Conservation (phyloP, 768 basidiomycete genomes). For the Suillus fuscotomentosus region DNA sequence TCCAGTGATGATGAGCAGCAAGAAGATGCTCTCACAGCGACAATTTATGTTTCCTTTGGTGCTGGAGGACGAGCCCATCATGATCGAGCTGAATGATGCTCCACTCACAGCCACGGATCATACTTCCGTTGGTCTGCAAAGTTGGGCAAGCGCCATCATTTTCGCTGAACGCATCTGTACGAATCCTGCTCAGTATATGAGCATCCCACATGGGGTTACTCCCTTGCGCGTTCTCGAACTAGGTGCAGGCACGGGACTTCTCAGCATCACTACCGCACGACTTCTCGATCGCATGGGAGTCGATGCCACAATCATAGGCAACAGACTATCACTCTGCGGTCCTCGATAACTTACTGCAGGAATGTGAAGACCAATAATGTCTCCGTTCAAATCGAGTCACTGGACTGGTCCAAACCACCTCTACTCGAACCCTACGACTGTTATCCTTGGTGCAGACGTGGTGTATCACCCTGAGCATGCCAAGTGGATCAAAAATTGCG, state of each 20-base stretch:
- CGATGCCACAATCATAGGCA: conserved; percentile 46
- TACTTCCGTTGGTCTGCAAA: conserved; percentile 80
- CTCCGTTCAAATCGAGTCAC: conserved; percentile 42
- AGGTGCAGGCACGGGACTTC: conserved; percentile 82
- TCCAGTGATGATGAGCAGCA: conserved; percentile 37
- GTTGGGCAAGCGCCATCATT: conserved; percentile 79
- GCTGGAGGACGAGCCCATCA: conserved; percentile 24
- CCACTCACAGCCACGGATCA: conserved; percentile 64
- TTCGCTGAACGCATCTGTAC: conserved; percentile 63
- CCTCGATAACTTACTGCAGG: conserved; percentile 55
- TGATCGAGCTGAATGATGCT: conserved; percentile 68
- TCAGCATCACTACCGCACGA: conserved; percentile 68
- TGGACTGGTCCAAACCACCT: conserved; percentile 66
- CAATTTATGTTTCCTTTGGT: conserved; percentile 47
- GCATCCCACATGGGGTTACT: conserved; percentile 15
- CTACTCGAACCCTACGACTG: conserved; percentile 53
- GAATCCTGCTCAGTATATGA: conserved; percentile 38
- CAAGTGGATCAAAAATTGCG: conserved; percentile 63
- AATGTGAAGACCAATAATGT: conserved; percentile 60
- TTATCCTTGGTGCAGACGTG: conserved; percentile 79
- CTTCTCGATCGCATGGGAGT: conserved; percentile 29
- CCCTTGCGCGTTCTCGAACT: conserved; percentile 63
- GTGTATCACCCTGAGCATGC: conserved; percentile 74
- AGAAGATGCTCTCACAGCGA: conserved; percentile 46
- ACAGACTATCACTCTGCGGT: conserved; percentile 83